These are phyloP conservation scores for Metarhizium anisopliae DNA, from an alignment of 2,329 filamentous ascomycete species.

Conservation along the genomic window DNA sequence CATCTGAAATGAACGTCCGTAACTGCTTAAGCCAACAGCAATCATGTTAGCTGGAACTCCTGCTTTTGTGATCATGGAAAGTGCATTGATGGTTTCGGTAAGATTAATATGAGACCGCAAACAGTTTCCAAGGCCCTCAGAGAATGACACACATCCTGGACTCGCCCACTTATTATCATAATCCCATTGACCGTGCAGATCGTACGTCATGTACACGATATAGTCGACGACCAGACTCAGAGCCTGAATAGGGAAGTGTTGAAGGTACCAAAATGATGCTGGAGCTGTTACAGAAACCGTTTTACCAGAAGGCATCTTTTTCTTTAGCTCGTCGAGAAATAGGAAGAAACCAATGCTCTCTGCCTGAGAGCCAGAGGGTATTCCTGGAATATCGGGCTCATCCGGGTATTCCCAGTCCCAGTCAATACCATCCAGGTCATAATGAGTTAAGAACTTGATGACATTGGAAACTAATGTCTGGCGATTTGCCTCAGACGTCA, in stretches of 20 bases:
- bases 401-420: conserved; percentile 34
- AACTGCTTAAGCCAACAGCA: too few species aligned
- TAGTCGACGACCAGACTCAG: conserved; percentile 17
- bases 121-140: conserved; percentile 22
- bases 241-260: conserved; percentile 20
- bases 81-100: conserved; percentile 22
- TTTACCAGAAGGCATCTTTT: too few species aligned
- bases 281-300: conserved; percentile 16
- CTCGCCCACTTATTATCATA: conserved; percentile 15
- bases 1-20: conserved; percentile 21
- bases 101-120: conserved; percentile 26
- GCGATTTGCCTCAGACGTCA: conserved; percentile 18
- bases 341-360: too few species aligned
- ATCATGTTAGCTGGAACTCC: conserved; percentile 8
- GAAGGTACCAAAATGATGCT: conserved; percentile 26
- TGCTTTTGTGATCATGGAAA: conserved; percentile 21
- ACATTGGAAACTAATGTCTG: conserved; percentile 22
- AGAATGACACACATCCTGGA: conserved; percentile 4
- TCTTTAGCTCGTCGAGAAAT: too few species aligned
- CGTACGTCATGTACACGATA: conserved; percentile 27
- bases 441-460: conserved; percentile 25
- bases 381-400: too few species aligned
- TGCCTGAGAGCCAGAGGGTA: too few species aligned
- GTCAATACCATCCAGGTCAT: conserved; percentile 29
- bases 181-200: conserved; percentile 26